Evolutionary conservation across 768 basidiomycete genomes (phyloP).

Genomic region (Suillus tomentosus): DNA sequence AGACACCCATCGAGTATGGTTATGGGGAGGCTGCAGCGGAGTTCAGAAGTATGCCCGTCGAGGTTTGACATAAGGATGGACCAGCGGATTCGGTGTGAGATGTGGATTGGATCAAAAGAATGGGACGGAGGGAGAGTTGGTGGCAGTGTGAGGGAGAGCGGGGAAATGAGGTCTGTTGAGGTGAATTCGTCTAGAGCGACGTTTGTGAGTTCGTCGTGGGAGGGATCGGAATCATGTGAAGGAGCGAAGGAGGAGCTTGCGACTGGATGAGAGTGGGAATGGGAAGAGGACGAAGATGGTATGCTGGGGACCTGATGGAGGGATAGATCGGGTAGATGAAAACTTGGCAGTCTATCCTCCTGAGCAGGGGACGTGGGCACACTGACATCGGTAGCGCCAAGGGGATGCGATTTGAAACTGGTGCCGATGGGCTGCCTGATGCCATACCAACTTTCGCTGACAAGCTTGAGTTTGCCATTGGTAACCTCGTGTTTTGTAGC

Average conservation of each 20-base stretch:
- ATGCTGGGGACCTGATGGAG: constrained; percentile 20
- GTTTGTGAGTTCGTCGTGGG: constrained; percentile 14
- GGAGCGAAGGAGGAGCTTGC: background rate
- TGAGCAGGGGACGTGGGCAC: constrained; percentile 14
- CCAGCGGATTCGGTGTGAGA: constrained; percentile 83
- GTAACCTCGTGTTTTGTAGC: constrained; percentile 68
- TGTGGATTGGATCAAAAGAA: constrained; percentile 68
- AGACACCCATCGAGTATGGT: constrained; percentile 77
- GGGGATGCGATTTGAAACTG: background rate
- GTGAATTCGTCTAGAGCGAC: background rate
- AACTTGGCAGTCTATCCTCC: constrained; percentile 21
- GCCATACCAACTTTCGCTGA: constrained; percentile 20
- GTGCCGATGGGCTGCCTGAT: constrained; percentile 7
- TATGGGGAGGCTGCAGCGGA: constrained; percentile 92
- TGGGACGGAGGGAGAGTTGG: constrained; percentile 68
- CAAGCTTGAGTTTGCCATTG: constrained; percentile 52
- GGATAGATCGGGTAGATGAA: constrained; percentile 20
- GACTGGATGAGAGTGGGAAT: constrained; percentile 6
- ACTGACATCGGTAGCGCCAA: constrained; percentile 12
- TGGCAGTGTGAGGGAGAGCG: constrained; percentile 63
- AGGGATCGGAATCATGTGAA: background rate
- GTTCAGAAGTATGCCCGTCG: constrained; percentile 91
- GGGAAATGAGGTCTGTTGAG: constrained; percentile 54
- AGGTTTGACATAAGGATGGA: constrained; percentile 76
- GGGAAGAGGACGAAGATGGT: constrained; percentile 20